phyloP scores from a whole-genome alignment of 2,329 filamentous ascomycete species.

The Nigrospora osmanthi region DNA sequence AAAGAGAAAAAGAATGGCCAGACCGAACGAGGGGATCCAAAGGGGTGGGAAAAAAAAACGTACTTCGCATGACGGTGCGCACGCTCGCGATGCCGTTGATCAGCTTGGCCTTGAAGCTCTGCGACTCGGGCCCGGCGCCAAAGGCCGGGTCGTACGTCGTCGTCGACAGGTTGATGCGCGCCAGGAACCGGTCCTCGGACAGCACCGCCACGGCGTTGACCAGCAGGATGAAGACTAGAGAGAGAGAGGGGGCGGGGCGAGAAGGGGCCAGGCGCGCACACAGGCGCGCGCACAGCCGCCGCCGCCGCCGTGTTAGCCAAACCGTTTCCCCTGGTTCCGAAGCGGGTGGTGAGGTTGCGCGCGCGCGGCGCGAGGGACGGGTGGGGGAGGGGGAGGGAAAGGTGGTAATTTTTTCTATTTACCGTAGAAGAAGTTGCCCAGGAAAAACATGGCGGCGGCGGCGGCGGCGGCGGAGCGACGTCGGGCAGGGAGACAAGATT shows the following conservation, averaged over 20 bases:
- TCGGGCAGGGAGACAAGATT: too few relatives aligned
- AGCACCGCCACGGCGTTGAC: constrained; percentile 91
- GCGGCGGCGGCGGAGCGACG: neutral
- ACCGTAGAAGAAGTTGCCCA: constrained; percentile 69
- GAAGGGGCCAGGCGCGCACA: too few relatives aligned
- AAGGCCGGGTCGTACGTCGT: constrained; percentile 68
- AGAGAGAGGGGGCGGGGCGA: too few relatives aligned
- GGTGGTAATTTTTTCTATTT: constrained; percentile 14
- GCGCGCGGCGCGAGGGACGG: too few relatives aligned
- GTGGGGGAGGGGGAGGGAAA: neutral
- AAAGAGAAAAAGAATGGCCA: neutral
- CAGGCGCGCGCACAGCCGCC: neutral
- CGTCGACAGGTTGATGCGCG: constrained; percentile 76
- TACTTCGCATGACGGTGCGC: constrained; percentile 88
- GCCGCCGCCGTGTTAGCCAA: neutral
- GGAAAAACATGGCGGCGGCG: constrained; percentile 53
- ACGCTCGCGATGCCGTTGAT: constrained; percentile 88
- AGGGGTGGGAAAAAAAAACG: constrained; percentile 32
- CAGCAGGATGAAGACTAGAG: constrained; percentile 77
- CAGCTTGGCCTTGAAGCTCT: constrained; percentile 75
- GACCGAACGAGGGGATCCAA: too few relatives aligned
- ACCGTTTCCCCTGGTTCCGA: neutral
- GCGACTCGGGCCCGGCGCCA: constrained; percentile 59
- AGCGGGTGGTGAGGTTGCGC: neutral
- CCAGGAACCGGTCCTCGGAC: constrained; percentile 90